Percentiles rank a stretch among this genome's conserved stretches.
Evolutionary conservation across 1,284 basidiomycete genomes (phyloP).

Genomic region (Xerocomus cyaneibrunnescens): DNA sequence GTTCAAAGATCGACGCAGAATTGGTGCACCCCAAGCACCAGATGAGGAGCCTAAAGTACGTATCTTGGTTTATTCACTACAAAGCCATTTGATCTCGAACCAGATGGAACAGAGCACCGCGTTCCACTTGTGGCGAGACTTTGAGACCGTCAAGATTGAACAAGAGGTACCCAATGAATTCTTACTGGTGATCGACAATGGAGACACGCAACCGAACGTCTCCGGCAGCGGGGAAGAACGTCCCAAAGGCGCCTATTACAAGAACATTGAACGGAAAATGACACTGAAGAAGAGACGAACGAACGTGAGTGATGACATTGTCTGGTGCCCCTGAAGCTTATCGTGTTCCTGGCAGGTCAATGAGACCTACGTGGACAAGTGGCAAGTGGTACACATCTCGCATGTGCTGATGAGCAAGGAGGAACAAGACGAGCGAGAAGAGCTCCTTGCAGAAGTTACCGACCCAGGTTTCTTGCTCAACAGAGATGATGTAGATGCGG

Average conservation of each 20-base stretch:
- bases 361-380: slow-evolving; percentile 73
- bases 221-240: slow-evolving; percentile 27
- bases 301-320: slow-evolving; percentile 51
- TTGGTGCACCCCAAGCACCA: slow-evolving; percentile 42
- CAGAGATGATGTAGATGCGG: slow-evolving; percentile 43
- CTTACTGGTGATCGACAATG: slow-evolving; percentile 72
- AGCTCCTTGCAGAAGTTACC: slow-evolving; percentile 51
- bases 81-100: not conserved
- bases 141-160: slow-evolving; percentile 80
- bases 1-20: slow-evolving; percentile 53
- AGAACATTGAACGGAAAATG: slow-evolving; percentile 85
- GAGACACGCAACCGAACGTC: slow-evolving; percentile 36
- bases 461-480: slow-evolving; percentile 51
- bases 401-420: slow-evolving; percentile 52
- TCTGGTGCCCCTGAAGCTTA: not conserved
- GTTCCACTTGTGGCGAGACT: slow-evolving; percentile 77
- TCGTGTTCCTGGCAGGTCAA: slow-evolving; percentile 42
- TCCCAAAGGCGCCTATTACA: slow-evolving; percentile 78
- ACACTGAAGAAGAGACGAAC: slow-evolving; percentile 80
- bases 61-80: not conserved
- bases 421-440: slow-evolving; percentile 52
- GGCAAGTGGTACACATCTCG: slow-evolving; percentile 71
- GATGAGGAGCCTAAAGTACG: slow-evolving; percentile 50
- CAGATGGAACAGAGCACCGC: slow-evolving; percentile 50
- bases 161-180: slow-evolving; percentile 85